Evolutionary conservation across 805 yeast species (phyloP).

Genomic region (Diddensiella transvaalensis): DNA sequence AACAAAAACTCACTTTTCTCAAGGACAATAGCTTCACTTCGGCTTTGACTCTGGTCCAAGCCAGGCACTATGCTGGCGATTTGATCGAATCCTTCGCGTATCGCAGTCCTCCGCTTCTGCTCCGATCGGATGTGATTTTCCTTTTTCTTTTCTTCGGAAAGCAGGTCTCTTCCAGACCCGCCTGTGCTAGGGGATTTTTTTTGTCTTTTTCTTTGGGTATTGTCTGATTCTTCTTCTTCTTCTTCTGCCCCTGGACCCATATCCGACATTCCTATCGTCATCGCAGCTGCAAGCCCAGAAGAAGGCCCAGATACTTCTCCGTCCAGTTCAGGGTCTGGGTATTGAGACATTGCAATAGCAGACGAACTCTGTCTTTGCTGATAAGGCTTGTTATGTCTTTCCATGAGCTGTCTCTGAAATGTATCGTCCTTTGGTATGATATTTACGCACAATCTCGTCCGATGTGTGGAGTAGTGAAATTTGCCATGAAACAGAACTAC

Average conservation of each 20-base stretch:
- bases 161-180: slow-evolving; percentile 18
- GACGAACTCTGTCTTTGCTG: no score
- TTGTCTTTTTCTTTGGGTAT: not conserved
- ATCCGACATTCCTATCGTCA: no score
- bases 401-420: no score
- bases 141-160: slow-evolving; percentile 39
- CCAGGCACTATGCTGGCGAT: slow-evolving; percentile 75
- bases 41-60: slow-evolving; percentile 60
- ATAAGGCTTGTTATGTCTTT: no score
- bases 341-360: no score
- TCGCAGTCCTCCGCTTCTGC: slow-evolving; percentile 80
- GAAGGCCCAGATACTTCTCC: no score
- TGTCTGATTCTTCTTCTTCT: not conserved
- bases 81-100: slow-evolving; percentile 75
- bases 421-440: no score
- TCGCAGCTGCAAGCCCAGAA: no score
- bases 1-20: slow-evolving; percentile 40
- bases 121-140: slow-evolving; percentile 82
- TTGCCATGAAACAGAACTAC: no score
- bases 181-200: not conserved
- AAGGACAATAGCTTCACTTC: slow-evolving; percentile 78
- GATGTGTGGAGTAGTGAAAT: no score
- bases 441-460: no score
- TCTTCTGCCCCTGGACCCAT: not conserved
- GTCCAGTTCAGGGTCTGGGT: no score